Conservation (phyloP, 2,329 filamentous ascomycete genomes). For the Cercospora canescens region DNA sequence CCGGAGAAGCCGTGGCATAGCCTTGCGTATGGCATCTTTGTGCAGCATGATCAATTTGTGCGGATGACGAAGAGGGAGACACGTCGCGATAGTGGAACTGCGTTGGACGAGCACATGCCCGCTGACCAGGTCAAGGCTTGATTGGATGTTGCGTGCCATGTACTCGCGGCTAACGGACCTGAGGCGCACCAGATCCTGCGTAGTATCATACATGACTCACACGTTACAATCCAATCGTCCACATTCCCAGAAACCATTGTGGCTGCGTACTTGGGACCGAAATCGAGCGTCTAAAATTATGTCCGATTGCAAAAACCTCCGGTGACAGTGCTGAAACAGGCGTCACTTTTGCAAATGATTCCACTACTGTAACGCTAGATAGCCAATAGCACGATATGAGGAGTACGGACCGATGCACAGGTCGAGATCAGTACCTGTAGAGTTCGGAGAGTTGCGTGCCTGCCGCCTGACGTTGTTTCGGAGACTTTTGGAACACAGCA, state of each 20-base stretch:
- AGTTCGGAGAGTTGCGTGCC: neutral
- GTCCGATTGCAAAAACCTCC: too few relatives aligned
- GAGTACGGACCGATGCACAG: neutral
- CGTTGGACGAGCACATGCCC: neutral
- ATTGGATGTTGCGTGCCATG: neutral
- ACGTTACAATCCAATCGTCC: too few relatives aligned
- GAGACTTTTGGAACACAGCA: neutral
- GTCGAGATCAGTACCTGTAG: neutral
- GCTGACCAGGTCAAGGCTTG: neutral
- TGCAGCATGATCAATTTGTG: neutral
- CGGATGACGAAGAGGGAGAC: neutral
- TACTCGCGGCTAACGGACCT: too few relatives aligned
- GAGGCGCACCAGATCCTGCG: too few relatives aligned
- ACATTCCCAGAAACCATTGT: too few relatives aligned
- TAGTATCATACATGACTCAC: too few relatives aligned
- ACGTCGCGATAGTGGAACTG: neutral
- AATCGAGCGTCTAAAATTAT: too few relatives aligned
- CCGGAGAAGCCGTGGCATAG: neutral
- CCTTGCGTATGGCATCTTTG: neutral
- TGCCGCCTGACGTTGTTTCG: neutral
- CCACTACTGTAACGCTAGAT: neutral
- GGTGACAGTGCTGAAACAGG: too few relatives aligned
- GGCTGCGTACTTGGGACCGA: too few relatives aligned
- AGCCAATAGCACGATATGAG: neutral
- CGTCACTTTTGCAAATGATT: neutral